phyloP scores from a whole-genome alignment of 306 rosid species.

The Benincasa hispida region DNA sequence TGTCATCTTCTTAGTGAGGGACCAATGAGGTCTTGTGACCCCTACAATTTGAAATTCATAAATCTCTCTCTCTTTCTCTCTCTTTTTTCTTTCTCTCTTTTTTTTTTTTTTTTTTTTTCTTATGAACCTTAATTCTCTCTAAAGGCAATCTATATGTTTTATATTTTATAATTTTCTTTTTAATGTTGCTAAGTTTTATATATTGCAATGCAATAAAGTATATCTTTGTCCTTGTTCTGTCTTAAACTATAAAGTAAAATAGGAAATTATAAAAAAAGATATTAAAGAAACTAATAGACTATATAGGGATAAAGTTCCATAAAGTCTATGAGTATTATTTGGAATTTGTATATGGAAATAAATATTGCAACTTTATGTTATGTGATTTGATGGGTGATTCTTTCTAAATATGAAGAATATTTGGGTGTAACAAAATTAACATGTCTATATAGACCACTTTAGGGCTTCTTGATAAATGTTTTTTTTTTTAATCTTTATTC shows the following conservation, averaged over 20 bases:
- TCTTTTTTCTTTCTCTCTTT: no score
- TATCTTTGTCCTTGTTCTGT: neutral
- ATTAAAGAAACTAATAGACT: neutral
- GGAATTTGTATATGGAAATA: neutral
- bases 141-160: neutral
- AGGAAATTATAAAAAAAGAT: neutral
- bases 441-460: neutral
- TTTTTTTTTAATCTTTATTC: neutral
- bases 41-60: neutral
- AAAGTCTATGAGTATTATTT: neutral
- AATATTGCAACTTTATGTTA: neutral
- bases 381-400: neutral
- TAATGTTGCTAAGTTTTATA: neutral
- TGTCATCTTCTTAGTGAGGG: neutral
- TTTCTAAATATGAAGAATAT: neutral
- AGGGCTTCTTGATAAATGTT: neutral
- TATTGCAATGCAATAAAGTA: neutral
- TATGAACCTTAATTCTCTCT: neutral
- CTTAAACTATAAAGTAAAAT: neutral
- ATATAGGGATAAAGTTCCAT: neutral
- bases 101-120: no score
- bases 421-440: neutral
- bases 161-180: neutral
- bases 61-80: no score
- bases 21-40: neutral